These are phyloP conservation scores for Diaporthe vexans DNA, from an alignment of 2,329 filamentous ascomycete genomes.

Conservation along the genomic window DNA sequence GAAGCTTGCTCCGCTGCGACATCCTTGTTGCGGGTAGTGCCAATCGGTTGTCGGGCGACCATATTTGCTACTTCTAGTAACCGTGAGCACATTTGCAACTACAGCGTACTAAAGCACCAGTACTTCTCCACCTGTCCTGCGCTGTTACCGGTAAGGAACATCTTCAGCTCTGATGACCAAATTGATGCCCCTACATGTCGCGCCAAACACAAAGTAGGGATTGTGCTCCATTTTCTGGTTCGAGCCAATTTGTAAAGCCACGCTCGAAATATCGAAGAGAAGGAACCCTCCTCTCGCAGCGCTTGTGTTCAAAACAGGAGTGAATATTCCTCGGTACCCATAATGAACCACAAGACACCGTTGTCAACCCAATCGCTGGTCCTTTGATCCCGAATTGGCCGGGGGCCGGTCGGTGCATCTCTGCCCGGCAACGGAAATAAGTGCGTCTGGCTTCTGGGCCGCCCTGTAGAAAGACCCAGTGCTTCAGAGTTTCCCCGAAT, in stretches of 20 bases:
- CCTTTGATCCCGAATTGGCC: neutral
- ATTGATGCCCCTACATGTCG: neutral
- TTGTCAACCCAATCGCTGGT: neutral
- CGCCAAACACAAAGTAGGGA: neutral
- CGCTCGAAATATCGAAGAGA: neutral
- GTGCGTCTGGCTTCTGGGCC: neutral
- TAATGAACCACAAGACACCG: neutral
- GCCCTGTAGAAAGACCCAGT: neutral
- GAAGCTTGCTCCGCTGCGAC: neutral
- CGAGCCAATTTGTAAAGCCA: neutral
- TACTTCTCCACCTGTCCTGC: neutral
- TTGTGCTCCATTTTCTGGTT: neutral
- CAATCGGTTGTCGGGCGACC: neutral
- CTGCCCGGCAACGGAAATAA: neutral
- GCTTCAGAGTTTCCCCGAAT: constrained; percentile 4
- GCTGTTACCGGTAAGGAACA: neutral
- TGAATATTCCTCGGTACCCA: neutral
- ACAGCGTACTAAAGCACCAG: neutral
- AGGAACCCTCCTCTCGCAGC: neutral
- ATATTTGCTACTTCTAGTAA: neutral
- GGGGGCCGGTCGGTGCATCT: constrained; percentile 2
- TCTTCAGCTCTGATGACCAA: neutral
- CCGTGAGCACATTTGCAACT: neutral
- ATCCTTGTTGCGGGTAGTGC: neutral
- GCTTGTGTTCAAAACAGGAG: neutral